Conservation (phyloP, 2,329 filamentous ascomycete genomes). For the Exutisphaerella laricina region DNA sequence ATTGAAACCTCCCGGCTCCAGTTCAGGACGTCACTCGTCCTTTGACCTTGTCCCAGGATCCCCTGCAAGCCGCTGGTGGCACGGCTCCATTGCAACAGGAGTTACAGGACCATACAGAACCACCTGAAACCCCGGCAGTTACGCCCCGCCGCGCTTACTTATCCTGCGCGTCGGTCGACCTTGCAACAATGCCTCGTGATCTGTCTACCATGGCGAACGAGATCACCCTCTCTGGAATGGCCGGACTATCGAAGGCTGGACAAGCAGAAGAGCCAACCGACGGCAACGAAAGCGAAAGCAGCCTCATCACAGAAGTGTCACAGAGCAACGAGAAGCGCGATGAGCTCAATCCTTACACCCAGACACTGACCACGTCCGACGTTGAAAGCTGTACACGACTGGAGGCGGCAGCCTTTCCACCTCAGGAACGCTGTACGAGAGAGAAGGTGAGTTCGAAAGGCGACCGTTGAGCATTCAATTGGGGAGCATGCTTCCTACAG, state of each 20-base stretch:
- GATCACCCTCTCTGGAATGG: conserved; percentile 25
- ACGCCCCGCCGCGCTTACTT: not conserved
- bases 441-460: conserved; percentile 54
- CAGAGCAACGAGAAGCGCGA: conserved; percentile 34
- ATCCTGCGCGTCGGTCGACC: not conserved
- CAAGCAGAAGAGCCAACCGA: conserved; percentile 2
- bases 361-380: conserved; percentile 63
- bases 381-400: conserved; percentile 56
- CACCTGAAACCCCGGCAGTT: not conserved
- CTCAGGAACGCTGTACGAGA: conserved; percentile 50
- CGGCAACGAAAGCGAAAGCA: conserved; percentile 10
- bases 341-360: conserved; percentile 67
- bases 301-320: conserved; percentile 14
- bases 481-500: conserved; percentile 8
- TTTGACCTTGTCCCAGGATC: not conserved
- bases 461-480: too few species aligned
- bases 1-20: not conserved
- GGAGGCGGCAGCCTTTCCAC: conserved; percentile 55
- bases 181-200: conserved; percentile 39
- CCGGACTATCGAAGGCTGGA: conserved; percentile 34
- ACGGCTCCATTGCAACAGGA: not conserved
- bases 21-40: not conserved
- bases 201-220: conserved; percentile 30
- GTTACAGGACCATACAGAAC: not conserved
- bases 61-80: not conserved